Conservation (phyloP, 2,329 filamentous ascomycete species). For the Truncatella angustata region DNA sequence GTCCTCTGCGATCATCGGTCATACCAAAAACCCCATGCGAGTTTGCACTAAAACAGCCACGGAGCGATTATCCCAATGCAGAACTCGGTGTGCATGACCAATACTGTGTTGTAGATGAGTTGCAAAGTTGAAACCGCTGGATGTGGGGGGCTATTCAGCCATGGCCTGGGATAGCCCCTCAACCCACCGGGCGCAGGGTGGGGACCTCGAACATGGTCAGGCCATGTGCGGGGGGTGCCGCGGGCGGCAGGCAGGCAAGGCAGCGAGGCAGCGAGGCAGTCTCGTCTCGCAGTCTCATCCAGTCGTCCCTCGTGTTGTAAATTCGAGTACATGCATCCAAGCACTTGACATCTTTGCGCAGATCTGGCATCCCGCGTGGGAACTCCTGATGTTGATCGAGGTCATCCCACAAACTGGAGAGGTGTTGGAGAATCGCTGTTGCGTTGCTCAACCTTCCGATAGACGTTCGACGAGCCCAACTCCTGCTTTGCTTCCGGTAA, state of each 20-base stretch:
- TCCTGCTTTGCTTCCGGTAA: background rate
- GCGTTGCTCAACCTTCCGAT: background rate
- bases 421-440: background rate
- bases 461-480: background rate
- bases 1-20: slow-evolving; percentile 2
- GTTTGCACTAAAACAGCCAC: slow-evolving; percentile 1
- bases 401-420: background rate
- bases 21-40: too few species aligned
- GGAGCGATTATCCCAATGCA: slow-evolving; percentile 5
- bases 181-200: background rate
- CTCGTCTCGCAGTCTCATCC: too few species aligned
- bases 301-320: too few species aligned
- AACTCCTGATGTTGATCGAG: background rate
- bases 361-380: background rate
- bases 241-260: background rate
- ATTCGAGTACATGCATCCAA: too few species aligned
- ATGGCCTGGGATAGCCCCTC: background rate
- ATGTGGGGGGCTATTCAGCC: background rate
- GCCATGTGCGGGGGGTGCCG: background rate
- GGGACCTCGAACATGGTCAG: background rate
- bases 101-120: slow-evolving; percentile 2
- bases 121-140: slow-evolving; percentile 6
- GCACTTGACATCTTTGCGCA: background rate
- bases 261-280: too few species aligned
- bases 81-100: background rate